These are phyloP conservation scores for Aureobasidium sp. DNA, from an alignment of 2,329 filamentous ascomycete genomes.

Conservation along the genomic window DNA sequence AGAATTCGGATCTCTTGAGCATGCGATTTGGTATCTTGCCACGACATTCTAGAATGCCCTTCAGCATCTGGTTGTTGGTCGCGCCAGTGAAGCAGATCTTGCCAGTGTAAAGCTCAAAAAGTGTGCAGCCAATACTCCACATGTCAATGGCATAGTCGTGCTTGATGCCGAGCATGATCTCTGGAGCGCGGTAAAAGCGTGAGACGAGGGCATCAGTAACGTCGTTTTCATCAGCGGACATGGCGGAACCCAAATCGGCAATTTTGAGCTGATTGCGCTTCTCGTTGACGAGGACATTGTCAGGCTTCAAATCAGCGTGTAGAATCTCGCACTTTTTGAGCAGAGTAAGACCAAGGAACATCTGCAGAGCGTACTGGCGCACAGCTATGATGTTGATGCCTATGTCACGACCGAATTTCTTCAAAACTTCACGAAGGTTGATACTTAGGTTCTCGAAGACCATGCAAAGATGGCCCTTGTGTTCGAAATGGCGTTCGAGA, in stretches of 20 bases:
- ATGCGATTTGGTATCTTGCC: conserved; percentile 87
- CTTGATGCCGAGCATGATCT: conserved; percentile 93
- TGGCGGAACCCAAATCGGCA: conserved; percentile 93
- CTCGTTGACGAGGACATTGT: conserved; percentile 91
- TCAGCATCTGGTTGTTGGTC: conserved; percentile 98
- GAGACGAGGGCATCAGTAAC: conserved; percentile 93
- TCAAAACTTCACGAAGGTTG: conserved; percentile 87
- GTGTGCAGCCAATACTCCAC: conserved; percentile 95
- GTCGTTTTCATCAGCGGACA: conserved; percentile 81
- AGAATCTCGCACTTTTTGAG: conserved; percentile 89
- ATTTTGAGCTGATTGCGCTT: conserved; percentile 80
- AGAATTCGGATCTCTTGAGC: conserved; percentile 71
- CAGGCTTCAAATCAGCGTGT: conserved; percentile 93
- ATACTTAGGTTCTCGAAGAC: conserved; percentile 90
- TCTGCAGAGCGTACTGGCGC: conserved; percentile 83
- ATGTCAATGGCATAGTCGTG: conserved; percentile 93
- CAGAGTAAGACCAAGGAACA: conserved; percentile 80
- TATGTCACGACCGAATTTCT: conserved; percentile 90
- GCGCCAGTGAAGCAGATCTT: conserved; percentile 93
- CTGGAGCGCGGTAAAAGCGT: conserved; percentile 92
- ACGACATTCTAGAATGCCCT: conserved; percentile 89
- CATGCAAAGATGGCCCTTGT: conserved; percentile 92
- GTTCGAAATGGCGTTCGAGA: conserved; percentile 80
- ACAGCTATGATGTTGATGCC: conserved; percentile 86
- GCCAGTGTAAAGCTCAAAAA: conserved; percentile 95